Evolutionary conservation across 2,329 filamentous ascomycete species (phyloP).

Genomic region (Escovopsis sp.): DNA sequence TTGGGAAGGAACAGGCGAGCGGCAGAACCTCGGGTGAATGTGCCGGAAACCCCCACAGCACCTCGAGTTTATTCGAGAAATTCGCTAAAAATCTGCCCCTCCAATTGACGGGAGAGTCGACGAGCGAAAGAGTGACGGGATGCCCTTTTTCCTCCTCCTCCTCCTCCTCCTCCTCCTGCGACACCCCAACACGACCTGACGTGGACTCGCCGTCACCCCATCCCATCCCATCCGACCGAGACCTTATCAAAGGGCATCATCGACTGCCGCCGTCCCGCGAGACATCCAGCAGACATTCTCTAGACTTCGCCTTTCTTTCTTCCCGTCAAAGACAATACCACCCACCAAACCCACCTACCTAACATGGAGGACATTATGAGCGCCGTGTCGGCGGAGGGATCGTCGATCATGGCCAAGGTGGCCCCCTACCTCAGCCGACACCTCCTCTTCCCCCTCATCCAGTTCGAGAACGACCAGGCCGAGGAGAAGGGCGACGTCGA

Average conservation of each 20-base stretch:
- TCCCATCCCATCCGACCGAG: not conserved
- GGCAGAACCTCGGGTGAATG: conserved; percentile 20
- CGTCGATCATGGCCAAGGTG: conserved; percentile 76
- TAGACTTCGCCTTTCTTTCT: too few species aligned
- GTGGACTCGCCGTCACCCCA: not conserved
- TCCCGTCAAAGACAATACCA: too few species aligned
- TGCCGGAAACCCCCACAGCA: conserved; percentile 19
- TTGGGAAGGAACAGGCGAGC: conserved; percentile 3
- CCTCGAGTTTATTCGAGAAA: conserved; percentile 23
- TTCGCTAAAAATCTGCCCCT: conserved; percentile 28
- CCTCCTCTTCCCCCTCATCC: conserved; percentile 88
- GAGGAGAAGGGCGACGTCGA: conserved; percentile 52
- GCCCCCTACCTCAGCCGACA: conserved; percentile 90
- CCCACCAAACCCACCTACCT: not conserved
- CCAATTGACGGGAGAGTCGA: conserved; percentile 13
- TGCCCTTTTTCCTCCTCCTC: conserved; percentile 11
- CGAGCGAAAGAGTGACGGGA: conserved; percentile 6
- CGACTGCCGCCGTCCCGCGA: not conserved
- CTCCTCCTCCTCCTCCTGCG: not conserved
- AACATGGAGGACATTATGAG: conserved; percentile 27
- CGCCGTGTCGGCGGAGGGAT: conserved; percentile 48
- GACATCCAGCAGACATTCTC: too few species aligned
- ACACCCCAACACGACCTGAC: not conserved
- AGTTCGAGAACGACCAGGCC: conserved; percentile 74
- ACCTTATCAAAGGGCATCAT: not conserved